These are phyloP conservation scores for Yamadazyma sp. DNA, from an alignment of 1,139 yeast species.

Conservation along the genomic window DNA sequence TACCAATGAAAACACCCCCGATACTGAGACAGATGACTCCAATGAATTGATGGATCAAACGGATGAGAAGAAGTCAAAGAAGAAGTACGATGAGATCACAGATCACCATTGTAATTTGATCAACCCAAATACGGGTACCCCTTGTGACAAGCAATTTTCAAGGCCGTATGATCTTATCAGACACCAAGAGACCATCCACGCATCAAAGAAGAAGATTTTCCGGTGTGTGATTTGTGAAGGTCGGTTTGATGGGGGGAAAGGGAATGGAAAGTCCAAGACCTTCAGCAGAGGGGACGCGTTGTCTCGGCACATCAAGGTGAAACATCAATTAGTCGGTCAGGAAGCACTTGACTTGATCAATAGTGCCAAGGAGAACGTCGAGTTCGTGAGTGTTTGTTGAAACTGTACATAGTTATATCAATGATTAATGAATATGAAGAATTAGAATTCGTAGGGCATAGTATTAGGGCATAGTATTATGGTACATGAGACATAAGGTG, in stretches of 20 bases:
- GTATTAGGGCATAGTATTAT: too few relatives aligned
- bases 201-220: conserved; percentile 48
- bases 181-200: conserved; percentile 53
- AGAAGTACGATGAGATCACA: conserved; percentile 19
- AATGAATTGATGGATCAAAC: background rate
- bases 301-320: conserved; percentile 49
- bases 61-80: conserved; percentile 7
- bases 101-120: conserved; percentile 51
- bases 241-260: conserved; percentile 49
- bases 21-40: background rate
- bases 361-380: conserved; percentile 75
- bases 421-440: conserved; percentile 5
- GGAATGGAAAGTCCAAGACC: conserved; percentile 58
- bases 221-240: conserved; percentile 54
- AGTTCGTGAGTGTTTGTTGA: conserved; percentile 40
- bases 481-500: too few relatives aligned
- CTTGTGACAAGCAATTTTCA: conserved; percentile 47
- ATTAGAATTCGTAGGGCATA: too few relatives aligned
- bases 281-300: conserved; percentile 52
- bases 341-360: conserved; percentile 62
- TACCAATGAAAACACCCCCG: too few relatives aligned
- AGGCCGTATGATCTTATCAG: conserved; percentile 51
- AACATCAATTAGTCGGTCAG: conserved; percentile 47
- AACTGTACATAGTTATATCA: conserved; percentile 4
- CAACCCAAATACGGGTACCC: conserved; percentile 52